A percentile compares a stretch with the other conserved stretches of the same genome.
Evolutionary conservation across 192 early-diverging fungal genomes (phyloP).

Genomic region (Gamsiella multidivaricata): DNA sequence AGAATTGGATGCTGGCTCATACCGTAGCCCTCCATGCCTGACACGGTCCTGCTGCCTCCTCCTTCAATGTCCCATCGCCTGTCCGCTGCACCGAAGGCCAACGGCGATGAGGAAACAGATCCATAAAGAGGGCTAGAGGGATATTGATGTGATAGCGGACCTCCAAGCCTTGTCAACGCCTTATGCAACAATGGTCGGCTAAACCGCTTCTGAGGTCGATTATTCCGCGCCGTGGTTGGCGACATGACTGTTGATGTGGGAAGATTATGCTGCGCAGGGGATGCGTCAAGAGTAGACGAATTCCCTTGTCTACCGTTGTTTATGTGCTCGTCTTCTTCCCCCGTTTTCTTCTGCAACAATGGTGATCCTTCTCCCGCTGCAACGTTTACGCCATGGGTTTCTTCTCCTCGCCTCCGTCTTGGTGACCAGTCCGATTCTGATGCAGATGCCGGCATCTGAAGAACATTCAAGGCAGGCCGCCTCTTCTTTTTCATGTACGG

Average conservation of each 20-base stretch:
- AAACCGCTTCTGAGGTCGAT: background rate
- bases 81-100: background rate
- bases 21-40: constrained; percentile 2
- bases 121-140: constrained; percentile 15
- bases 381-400: background rate
- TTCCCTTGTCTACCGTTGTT: background rate
- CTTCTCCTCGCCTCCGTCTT: background rate
- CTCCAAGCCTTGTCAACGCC: constrained; percentile 9
- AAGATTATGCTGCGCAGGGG: background rate
- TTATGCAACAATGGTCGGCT: constrained; percentile 9
- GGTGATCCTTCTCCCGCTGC: background rate
- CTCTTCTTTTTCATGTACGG: background rate
- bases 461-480: background rate
- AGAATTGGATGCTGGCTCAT: constrained; percentile 38
- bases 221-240: background rate
- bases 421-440: background rate
- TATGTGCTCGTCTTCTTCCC: background rate
- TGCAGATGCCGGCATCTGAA: background rate
- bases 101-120: constrained; percentile 22
- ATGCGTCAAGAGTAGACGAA: background rate
- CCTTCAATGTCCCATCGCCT: constrained; percentile 23
- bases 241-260: background rate
- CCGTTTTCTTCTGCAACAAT: background rate
- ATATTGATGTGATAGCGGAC: constrained; percentile 20
- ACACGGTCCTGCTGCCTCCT: background rate